Evolutionary conservation across 2,329 filamentous ascomycete species (phyloP).

Genomic region (Cryphonectria carpinicola): DNA sequence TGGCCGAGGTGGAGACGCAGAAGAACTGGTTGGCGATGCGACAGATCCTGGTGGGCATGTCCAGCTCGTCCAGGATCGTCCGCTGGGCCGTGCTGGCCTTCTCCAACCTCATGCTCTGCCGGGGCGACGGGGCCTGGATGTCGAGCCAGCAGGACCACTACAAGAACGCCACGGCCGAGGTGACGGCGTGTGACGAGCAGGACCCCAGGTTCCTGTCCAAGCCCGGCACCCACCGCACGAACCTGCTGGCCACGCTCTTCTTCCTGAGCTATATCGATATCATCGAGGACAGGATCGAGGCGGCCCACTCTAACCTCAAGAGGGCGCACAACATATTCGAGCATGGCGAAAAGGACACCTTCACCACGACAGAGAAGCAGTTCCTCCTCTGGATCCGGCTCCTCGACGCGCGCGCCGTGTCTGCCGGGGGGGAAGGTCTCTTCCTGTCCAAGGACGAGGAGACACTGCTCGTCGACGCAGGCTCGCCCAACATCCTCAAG

Average conservation of each 20-base stretch:
- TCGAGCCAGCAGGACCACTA: conserved; percentile 44
- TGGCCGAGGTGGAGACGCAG: conserved; percentile 56
- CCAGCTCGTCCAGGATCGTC: conserved; percentile 51
- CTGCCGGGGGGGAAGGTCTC: conserved; percentile 58
- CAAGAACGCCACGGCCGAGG: conserved; percentile 41
- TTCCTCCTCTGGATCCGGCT: conserved; percentile 59
- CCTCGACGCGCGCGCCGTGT: conserved; percentile 58
- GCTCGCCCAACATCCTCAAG: conserved; percentile 44
- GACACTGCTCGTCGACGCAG: conserved; percentile 48
- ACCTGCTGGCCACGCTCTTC: conserved; percentile 55
- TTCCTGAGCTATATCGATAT: conserved; percentile 59
- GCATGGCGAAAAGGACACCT: conserved; percentile 42
- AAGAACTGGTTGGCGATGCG: conserved; percentile 56
- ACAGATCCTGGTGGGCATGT: conserved; percentile 52
- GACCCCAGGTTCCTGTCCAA: conserved; percentile 30
- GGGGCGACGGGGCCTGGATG: conserved; percentile 39
- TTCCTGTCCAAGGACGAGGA: conserved; percentile 56
- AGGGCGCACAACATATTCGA: conserved; percentile 54
- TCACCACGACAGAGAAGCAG: conserved; percentile 48
- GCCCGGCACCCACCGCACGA: conserved; percentile 42
- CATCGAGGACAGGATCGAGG: conserved; percentile 45
- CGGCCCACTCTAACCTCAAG: conserved; percentile 54
- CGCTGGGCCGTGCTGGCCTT: conserved; percentile 55
- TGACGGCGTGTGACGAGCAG: conserved; percentile 33
- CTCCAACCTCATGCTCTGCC: conserved; percentile 49